phyloP scores from a whole-genome alignment of 345 rosid genomes.

The Citrus hindsii region DNA sequence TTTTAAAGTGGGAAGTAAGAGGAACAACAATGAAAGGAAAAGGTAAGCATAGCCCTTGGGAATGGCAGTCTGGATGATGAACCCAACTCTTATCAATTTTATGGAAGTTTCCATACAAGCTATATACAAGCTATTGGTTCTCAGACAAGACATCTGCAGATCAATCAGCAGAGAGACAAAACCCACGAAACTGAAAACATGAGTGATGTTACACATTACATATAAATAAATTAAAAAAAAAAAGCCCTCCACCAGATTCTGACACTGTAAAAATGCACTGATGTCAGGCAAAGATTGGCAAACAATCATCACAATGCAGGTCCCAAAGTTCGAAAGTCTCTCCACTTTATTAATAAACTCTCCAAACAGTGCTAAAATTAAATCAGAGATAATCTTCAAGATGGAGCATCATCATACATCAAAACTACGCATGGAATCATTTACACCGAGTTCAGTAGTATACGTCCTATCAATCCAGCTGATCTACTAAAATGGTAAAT shows the following conservation, averaged over 20 bases:
- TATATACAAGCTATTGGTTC: background rate
- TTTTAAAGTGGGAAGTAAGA: background rate
- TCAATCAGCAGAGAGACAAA: background rate
- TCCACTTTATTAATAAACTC: background rate
- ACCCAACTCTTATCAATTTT: background rate
- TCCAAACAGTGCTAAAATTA: background rate
- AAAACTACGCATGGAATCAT: background rate
- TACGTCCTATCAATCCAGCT: background rate
- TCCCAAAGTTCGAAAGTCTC: background rate
- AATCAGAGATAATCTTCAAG: background rate
- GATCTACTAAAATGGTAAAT: background rate
- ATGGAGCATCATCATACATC: background rate
- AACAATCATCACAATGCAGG: background rate
- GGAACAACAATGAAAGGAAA: background rate
- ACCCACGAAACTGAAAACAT: background rate
- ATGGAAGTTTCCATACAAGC: background rate
- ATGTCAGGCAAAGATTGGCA: background rate
- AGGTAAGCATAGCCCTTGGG: background rate
- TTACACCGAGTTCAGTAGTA: background rate
- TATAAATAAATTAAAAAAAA: background rate
- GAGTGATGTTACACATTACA: background rate
- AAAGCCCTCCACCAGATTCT: background rate
- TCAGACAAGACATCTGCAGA: background rate
- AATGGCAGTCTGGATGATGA: background rate
- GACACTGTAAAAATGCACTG: background rate